These are phyloP conservation scores for Chytriomyces sp. DNA, from an alignment of 192 early-diverging fungal genomes.

Conservation along the genomic window DNA sequence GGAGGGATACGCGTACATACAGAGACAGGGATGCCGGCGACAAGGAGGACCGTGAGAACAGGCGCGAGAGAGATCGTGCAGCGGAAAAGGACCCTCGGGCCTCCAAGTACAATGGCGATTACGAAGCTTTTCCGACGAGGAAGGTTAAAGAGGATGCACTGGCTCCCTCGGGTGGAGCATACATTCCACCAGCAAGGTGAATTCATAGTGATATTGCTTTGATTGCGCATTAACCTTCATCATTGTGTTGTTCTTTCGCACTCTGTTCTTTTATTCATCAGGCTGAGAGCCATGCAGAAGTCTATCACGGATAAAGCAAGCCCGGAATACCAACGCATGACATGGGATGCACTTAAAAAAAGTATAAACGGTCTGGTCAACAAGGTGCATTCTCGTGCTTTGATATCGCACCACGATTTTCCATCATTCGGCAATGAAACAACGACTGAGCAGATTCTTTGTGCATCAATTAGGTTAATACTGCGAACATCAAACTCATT, in stretches of 20 bases:
- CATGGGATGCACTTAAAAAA: slow-evolving; percentile 94
- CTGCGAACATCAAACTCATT: slow-evolving; percentile 87
- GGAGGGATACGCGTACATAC: too few species aligned
- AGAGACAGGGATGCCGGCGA: not conserved
- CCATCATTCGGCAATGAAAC: not conserved
- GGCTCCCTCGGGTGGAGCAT: slow-evolving; percentile 15
- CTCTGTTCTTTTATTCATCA: too few species aligned
- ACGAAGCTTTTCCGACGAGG: not conserved
- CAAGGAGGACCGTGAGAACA: not conserved
- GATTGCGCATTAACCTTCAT: too few species aligned
- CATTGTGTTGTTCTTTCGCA: too few species aligned
- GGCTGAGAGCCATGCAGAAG: slow-evolving; percentile 72
- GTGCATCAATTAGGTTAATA: slow-evolving; percentile 63
- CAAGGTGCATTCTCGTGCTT: slow-evolving; percentile 53
- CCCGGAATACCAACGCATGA: slow-evolving; percentile 82
- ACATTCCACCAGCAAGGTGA: slow-evolving; percentile 19
- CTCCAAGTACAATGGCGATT: not conserved
- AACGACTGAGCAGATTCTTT: not conserved
- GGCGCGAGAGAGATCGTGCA: not conserved
- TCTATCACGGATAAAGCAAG: slow-evolving; percentile 69
- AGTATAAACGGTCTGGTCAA: slow-evolving; percentile 94
- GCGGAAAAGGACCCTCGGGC: not conserved
- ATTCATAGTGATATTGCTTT: too few species aligned
- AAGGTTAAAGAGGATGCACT: not conserved
- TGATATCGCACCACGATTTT: not conserved